Base-by-base conservation (phyloP, 441 rosid genomes). In the Pelargonium exstipulatum region DNA sequence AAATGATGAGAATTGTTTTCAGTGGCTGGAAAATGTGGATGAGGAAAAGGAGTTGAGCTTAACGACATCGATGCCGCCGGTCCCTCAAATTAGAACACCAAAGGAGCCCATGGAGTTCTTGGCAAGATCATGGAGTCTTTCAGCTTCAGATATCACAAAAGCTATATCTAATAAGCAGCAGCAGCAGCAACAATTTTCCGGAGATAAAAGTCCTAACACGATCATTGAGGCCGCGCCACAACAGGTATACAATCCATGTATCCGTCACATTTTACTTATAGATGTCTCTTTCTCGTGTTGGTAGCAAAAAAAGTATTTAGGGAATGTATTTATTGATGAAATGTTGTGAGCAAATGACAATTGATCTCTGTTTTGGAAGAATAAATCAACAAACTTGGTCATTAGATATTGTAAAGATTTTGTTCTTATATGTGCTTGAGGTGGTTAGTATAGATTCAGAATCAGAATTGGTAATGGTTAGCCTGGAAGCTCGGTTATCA, bases 71-170 rank as follows among this genome's bases (percentile, higher is more conserved):
- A 67, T 89, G 78, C 87, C 90, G 10, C 68, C 84, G 1, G 82
- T 91, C 43, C 88, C 83, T 68, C 86, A 88, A 48, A 96, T 97
- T 32, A 85, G 88, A 69, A 91, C 94, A 32, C 98, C 96, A 0
- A 87, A 72, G 60, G 97, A 90, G 75, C 91, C 97, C 1, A 94
- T 94, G 94, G 98, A 94, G 86, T 94, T 87, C 74, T 74, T 94
- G 29, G 86, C 93, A 0, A 91, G 98, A 85, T 90, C 98, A 0
- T 94, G 98, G 95, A 91, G 94, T 71, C 84, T 86, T 18, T 94
- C 98, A 12, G 90, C 96, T 62, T 86, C 96, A n/a, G 96, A 94
- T 82, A 82, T 94, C 72, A 85, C 97, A 43, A 91, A 91, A 84
- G 97, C 95, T 75, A 88, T 94, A 63, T 83, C 97, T 48, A 89